Conservation (phyloP, 1,284 basidiomycete species). For the Uromyces viciae-fabae region DNA sequence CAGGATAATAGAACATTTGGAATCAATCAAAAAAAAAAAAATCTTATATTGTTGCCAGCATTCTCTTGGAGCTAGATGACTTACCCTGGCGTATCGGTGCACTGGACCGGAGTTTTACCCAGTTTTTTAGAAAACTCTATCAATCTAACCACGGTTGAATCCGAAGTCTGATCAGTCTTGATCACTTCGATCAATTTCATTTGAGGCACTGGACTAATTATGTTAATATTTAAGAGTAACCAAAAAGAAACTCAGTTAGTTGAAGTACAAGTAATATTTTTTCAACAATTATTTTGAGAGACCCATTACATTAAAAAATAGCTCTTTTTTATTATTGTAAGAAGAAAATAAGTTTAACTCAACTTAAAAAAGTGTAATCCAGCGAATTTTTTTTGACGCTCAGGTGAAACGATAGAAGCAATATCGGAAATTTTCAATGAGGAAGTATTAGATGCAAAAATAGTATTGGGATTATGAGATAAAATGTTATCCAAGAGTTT, state of each 20-base stretch:
- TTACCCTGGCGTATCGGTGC: constrained; percentile 60
- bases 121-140: constrained; percentile 59
- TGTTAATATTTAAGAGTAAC: no score
- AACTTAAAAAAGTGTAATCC: constrained; percentile 62
- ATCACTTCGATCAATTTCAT: constrained; percentile 64
- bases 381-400: constrained; percentile 57
- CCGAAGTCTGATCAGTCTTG: constrained; percentile 58
- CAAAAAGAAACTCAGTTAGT: no score
- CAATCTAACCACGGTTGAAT: constrained; percentile 58
- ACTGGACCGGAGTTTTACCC: constrained; percentile 61
- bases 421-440: constrained; percentile 60
- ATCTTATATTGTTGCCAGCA: not conserved
- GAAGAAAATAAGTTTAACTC: constrained; percentile 44
- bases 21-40: constrained; percentile 2
- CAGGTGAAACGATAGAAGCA: constrained; percentile 55
- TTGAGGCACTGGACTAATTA: constrained; percentile 56
- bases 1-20: not conserved
- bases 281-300: constrained; percentile 14
- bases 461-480: constrained; percentile 58
- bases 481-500: constrained; percentile 57
- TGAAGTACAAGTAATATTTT: no score
- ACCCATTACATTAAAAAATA: no score
- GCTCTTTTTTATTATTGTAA: no score
- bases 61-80: not conserved
- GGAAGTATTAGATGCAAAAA: constrained; percentile 63